phyloP scores from a whole-genome alignment of 2,329 filamentous ascomycete species.

The Paraphaeosphaeria sporulosa region DNA sequence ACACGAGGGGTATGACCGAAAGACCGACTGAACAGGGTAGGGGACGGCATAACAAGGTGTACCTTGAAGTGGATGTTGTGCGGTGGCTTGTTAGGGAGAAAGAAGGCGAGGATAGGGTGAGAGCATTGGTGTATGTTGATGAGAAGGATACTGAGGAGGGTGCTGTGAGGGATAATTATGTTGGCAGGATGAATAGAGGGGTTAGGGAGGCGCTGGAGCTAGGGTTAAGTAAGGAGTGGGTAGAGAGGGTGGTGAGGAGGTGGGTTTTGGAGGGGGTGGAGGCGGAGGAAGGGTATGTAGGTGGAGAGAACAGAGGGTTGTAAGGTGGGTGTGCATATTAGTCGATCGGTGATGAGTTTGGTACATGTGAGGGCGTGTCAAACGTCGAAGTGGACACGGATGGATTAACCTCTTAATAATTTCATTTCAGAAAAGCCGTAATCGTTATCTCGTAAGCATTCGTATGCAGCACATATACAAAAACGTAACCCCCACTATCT shows the following conservation, averaged over 20 bases:
- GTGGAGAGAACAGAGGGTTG: slow-evolving; percentile 9
- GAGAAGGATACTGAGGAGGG: slow-evolving; percentile 5
- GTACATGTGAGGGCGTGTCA: too few relatives aligned
- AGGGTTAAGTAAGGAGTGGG: slow-evolving; percentile 9
- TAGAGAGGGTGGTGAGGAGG: slow-evolving; percentile 1
- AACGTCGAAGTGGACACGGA: too few relatives aligned
- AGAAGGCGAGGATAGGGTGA: background rate
- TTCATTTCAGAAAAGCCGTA: background rate
- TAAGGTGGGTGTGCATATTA: background rate
- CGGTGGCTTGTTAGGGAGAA: background rate
- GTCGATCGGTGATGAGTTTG: background rate
- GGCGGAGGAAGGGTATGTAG: slow-evolving; percentile 13
- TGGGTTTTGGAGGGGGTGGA: slow-evolving; percentile 9
- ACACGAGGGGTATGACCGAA: too few relatives aligned
- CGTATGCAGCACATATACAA: background rate
- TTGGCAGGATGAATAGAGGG: slow-evolving; percentile 8
- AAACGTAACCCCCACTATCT: background rate
- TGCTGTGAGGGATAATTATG: background rate
- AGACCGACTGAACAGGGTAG: slow-evolving; percentile 3
- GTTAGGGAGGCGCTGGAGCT: slow-evolving; percentile 9
- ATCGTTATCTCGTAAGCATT: background rate
- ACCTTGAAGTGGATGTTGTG: slow-evolving; percentile 8
- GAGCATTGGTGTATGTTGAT: slow-evolving; percentile 7
- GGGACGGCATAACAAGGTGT: slow-evolving; percentile 8
- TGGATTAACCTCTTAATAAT: too few relatives aligned